Percentiles rank a stretch among this genome's conserved stretches.
These are phyloP conservation scores for Coemansia sp. DNA, from an alignment of 371 early-diverging fungal species.

Conservation along the genomic window DNA sequence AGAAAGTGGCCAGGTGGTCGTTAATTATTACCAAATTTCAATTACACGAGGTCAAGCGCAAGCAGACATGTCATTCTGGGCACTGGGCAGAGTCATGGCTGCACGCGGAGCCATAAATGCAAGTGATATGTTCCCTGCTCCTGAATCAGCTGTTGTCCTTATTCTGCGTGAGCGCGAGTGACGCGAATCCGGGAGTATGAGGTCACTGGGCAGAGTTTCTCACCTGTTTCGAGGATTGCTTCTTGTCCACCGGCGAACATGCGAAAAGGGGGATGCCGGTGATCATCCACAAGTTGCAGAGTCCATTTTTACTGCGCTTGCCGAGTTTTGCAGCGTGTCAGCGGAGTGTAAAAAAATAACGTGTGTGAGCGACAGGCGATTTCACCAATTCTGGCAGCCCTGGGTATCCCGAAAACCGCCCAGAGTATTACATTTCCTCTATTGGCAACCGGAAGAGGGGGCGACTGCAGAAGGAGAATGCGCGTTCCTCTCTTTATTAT, in stretches of 20 bases:
- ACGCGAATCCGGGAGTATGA: background rate
- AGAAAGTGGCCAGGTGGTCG: background rate
- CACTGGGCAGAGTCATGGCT: background rate
- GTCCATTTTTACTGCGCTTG: background rate
- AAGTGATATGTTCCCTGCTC: background rate
- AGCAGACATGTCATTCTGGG: background rate
- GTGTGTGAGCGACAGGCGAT: background rate
- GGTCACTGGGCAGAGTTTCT: background rate
- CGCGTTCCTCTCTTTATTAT: background rate
- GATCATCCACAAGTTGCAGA: conserved; percentile 1
- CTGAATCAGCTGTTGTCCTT: background rate
- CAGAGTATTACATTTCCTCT: background rate
- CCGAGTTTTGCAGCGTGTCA: background rate
- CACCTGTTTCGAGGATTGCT: background rate
- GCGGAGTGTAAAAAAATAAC: background rate
- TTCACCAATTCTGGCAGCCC: background rate
- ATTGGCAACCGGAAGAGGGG: background rate
- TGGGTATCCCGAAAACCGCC: background rate
- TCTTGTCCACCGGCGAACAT: background rate
- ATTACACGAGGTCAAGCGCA: background rate
- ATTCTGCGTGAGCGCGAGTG: background rate
- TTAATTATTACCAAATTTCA: conserved; percentile 1
- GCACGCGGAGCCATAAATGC: background rate
- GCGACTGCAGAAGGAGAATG: background rate
- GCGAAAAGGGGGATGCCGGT: background rate